Conservation (phyloP, 2,329 filamentous ascomycete genomes). For the Coniochaeta sp. region DNA sequence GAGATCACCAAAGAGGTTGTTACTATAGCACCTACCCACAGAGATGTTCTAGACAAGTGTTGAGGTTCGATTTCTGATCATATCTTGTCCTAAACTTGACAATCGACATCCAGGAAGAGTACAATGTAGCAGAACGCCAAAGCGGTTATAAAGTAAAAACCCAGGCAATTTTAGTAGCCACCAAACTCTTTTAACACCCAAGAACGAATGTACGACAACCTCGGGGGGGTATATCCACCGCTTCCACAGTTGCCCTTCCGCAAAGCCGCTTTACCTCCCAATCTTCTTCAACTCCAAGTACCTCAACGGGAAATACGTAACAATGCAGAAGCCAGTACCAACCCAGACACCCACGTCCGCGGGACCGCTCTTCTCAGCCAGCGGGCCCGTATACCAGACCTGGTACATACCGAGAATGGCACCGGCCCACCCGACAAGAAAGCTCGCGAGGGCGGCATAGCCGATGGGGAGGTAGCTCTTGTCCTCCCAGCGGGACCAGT, state of each 20-base stretch:
- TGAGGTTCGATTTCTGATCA: too few species aligned
- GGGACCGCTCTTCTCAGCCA: conserved; percentile 14
- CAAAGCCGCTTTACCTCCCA: conserved; percentile 8
- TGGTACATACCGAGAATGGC: conserved; percentile 63
- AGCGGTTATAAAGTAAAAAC: too few species aligned
- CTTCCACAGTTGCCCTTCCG: too few species aligned
- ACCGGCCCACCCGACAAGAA: conserved; percentile 58
- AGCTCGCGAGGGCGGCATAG: conserved; percentile 52
- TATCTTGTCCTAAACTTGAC: too few species aligned
- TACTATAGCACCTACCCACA: too few species aligned
- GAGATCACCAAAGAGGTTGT: too few species aligned
- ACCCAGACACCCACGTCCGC: conserved; percentile 19
- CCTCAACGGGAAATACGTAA: conserved; percentile 16
- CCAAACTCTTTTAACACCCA: too few species aligned
- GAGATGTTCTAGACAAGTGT: too few species aligned
- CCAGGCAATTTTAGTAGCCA: too few species aligned
- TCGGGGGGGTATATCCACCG: neutral
- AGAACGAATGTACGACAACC: too few species aligned
- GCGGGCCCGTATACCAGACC: conserved; percentile 60
- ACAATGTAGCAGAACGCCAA: too few species aligned
- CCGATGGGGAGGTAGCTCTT: conserved; percentile 53
- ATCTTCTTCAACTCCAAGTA: conserved; percentile 15
- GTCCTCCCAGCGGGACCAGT: conserved; percentile 57
- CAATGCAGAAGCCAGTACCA: conserved; percentile 14
- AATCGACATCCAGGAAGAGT: too few species aligned